phyloP scores from a whole-genome alignment of 1,139 yeast genomes.

The Blastobotrys capitulatus region DNA sequence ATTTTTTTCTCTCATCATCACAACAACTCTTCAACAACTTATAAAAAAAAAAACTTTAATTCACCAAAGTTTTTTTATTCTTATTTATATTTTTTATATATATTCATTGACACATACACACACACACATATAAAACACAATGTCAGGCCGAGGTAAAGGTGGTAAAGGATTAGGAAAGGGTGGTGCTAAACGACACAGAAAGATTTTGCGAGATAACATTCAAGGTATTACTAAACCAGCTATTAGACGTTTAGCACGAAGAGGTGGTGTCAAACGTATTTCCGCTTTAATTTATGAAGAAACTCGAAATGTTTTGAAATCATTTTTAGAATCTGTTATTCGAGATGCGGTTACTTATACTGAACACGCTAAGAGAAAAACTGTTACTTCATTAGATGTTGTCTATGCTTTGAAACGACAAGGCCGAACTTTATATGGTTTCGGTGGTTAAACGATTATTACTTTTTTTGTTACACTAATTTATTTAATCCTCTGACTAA shows the following conservation, averaged over 20 bases:
- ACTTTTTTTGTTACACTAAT: not conserved
- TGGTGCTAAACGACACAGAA: conserved; percentile 99
- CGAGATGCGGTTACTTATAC: conserved; percentile 99
- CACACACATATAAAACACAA: not conserved
- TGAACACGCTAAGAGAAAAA: conserved; percentile 99
- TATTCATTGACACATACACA: not conserved
- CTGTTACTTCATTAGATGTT: conserved; percentile 97
- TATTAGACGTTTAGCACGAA: conserved; percentile 99
- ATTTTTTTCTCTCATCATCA: not conserved
- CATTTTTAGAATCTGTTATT: conserved; percentile 95
- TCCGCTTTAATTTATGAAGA: conserved; percentile 99
- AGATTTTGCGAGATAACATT: conserved; percentile 98
- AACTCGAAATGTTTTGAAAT: conserved; percentile 94
- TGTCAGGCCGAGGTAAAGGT: conserved; percentile 83
- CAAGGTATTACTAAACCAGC: conserved; percentile 99
- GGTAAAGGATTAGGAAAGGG: conserved; percentile 99
- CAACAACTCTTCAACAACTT: not conserved
- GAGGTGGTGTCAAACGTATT: conserved; percentile 99
- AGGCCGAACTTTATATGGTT: conserved; percentile 99
- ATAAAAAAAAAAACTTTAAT: not conserved
- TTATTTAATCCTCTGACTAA: not conserved
- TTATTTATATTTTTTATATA: not conserved
- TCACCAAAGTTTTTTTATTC: not conserved
- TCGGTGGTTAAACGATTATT: conserved; percentile 75
- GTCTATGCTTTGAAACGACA: conserved; percentile 99